Conservation (phyloP, 2,329 filamentous ascomycete species). For the Claviceps digitariae region DNA sequence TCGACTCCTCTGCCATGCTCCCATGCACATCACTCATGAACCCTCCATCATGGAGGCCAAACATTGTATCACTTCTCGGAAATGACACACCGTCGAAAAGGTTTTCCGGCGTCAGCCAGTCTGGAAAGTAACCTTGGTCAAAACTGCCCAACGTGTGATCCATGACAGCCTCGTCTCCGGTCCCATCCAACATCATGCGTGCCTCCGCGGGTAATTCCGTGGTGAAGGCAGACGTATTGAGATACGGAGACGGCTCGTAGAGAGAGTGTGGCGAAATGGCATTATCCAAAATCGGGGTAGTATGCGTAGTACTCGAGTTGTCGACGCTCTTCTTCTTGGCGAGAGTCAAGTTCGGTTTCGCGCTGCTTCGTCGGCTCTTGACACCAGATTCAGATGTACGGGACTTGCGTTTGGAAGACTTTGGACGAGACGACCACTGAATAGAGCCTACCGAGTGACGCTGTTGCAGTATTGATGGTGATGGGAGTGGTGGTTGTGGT, state of each 20-base stretch:
- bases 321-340: neutral
- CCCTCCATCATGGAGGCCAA: constrained; percentile 2
- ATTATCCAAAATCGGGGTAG: neutral
- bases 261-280: constrained; percentile 11
- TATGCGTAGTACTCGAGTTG: neutral
- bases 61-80: neutral
- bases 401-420: neutral
- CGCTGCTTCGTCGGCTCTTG: constrained; percentile 2
- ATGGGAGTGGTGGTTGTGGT: neutral
- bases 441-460: neutral
- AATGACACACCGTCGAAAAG: neutral
- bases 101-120: neutral
- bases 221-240: constrained; percentile 25
- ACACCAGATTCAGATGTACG: neutral
- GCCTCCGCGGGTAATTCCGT: constrained; percentile 28
- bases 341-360: neutral
- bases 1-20: neutral
- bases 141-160: constrained; percentile 8
- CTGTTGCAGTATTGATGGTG: neutral
- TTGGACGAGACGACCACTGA: neutral
- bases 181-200: constrained; percentile 24
- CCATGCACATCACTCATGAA: neutral
- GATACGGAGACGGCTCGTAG: neutral
- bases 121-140: constrained; percentile 2
- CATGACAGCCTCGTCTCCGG: constrained; percentile 17